Evolutionary conservation across 768 basidiomycete species (phyloP).

Genomic region (Suillus lakei): DNA sequence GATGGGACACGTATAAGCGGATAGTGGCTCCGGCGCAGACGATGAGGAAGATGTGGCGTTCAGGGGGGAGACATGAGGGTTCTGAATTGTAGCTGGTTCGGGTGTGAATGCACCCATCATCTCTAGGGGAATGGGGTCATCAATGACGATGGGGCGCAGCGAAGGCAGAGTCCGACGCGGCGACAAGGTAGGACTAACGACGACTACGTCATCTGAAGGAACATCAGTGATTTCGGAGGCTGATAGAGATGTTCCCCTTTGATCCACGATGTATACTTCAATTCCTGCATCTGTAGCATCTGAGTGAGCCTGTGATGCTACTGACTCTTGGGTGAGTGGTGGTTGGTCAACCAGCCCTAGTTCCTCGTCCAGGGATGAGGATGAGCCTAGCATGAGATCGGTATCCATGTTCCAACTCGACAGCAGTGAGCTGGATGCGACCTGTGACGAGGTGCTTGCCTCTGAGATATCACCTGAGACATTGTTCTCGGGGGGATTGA

Average conservation of each 20-base stretch:
- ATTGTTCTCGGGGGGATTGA: not conserved
- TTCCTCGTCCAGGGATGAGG: not conserved
- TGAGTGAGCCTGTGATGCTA: not conserved
- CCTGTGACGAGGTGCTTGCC: not conserved
- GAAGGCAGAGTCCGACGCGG: not conserved
- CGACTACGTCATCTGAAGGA: not conserved
- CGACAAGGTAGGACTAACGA: conserved; percentile 2
- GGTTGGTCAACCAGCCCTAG: not conserved
- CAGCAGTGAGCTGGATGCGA: not conserved
- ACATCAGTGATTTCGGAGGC: not conserved
- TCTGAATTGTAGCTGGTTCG: conserved; percentile 8
- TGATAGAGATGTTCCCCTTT: not conserved
- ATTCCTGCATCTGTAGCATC: not conserved
- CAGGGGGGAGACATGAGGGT: not conserved
- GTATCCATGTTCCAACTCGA: not conserved
- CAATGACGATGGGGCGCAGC: not conserved
- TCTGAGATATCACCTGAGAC: not conserved
- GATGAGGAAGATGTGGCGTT: conserved; percentile 8
- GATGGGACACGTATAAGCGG: conserved; percentile 78
- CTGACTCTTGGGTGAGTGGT: conserved; percentile 3
- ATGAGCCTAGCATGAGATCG: not conserved
- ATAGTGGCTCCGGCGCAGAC: conserved; percentile 40
- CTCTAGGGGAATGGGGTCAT: conserved; percentile 3
- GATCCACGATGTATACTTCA: not conserved
- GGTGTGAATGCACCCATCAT: not conserved